These are phyloP conservation scores for Didymella arachidicola DNA, from an alignment of 2,329 filamentous ascomycete species.

Conservation along the genomic window DNA sequence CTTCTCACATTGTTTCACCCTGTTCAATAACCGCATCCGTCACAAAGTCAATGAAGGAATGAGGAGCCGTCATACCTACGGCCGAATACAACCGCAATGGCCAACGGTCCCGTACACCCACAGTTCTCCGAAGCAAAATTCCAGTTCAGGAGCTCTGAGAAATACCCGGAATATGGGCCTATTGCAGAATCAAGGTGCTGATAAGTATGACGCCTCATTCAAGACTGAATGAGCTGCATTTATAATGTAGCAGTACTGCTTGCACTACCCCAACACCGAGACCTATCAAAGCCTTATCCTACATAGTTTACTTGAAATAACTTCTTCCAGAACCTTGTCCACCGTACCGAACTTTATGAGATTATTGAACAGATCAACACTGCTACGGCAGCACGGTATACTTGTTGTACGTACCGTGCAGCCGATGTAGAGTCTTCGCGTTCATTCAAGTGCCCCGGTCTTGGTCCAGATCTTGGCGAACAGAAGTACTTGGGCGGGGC, in stretches of 20 bases:
- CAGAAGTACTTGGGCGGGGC: background rate
- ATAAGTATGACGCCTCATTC: background rate
- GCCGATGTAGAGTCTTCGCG: background rate
- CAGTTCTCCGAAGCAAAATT: background rate
- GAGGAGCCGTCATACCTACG: too few relatives aligned
- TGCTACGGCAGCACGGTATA: background rate
- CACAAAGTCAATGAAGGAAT: too few relatives aligned
- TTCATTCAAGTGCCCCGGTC: background rate
- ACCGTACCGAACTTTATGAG: background rate
- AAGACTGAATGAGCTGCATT: background rate
- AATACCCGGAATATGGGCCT: background rate
- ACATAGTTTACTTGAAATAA: background rate
- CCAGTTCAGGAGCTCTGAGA: background rate
- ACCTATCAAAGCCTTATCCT: background rate
- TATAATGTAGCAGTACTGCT: background rate
- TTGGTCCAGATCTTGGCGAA: background rate
- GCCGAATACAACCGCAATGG: too few relatives aligned
- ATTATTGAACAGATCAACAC: background rate
- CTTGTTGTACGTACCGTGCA: background rate
- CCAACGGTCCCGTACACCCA: too few relatives aligned
- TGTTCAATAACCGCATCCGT: too few relatives aligned
- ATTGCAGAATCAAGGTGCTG: too few relatives aligned
- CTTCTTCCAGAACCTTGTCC: background rate
- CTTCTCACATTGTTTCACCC: too few relatives aligned
- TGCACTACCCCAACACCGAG: background rate